These are phyloP conservation scores for Apium graveolens DNA, from an alignment of 129 eudicot species.

Conservation along the genomic window DNA sequence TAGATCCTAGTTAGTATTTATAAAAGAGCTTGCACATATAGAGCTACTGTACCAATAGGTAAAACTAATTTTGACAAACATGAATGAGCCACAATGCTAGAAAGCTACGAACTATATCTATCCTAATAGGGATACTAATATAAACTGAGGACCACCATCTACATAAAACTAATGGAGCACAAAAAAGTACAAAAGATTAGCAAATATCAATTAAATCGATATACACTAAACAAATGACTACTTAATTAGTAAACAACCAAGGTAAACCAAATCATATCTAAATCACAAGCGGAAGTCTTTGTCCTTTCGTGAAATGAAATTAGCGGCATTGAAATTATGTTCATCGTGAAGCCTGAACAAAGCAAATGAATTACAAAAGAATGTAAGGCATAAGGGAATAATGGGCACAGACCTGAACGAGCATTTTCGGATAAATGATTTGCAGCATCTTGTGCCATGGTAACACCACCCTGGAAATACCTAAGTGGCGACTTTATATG, in stretches of 20 bases:
- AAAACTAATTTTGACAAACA: not conserved
- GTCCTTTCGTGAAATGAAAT: not conserved
- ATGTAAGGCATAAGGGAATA: not conserved
- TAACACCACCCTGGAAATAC: conserved; percentile 11
- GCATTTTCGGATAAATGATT: conserved; percentile 39
- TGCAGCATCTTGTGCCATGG: conserved; percentile 45
- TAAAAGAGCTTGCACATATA: not conserved
- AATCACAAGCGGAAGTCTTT: not conserved
- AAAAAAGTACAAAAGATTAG: not conserved
- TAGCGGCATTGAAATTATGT: not conserved
- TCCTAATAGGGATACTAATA: not conserved
- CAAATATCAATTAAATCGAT: not conserved
- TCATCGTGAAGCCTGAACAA: not conserved
- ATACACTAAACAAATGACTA: not conserved
- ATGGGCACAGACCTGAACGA: conserved; percentile 43
- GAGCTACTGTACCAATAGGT: not conserved
- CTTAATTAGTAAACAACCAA: not conserved
- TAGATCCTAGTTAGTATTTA: not conserved
- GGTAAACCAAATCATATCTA: not conserved
- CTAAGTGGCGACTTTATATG: not conserved
- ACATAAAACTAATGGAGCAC: not conserved
- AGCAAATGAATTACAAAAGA: not conserved
- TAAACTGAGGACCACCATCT: not conserved
- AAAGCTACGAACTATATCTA: not conserved
- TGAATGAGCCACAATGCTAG: not conserved